A percentile compares a stretch with the other conserved stretches of the same genome.
These are phyloP conservation scores for Xanthoconium purpureum DNA, from an alignment of 768 basidiomycete species.

Conservation along the genomic window DNA sequence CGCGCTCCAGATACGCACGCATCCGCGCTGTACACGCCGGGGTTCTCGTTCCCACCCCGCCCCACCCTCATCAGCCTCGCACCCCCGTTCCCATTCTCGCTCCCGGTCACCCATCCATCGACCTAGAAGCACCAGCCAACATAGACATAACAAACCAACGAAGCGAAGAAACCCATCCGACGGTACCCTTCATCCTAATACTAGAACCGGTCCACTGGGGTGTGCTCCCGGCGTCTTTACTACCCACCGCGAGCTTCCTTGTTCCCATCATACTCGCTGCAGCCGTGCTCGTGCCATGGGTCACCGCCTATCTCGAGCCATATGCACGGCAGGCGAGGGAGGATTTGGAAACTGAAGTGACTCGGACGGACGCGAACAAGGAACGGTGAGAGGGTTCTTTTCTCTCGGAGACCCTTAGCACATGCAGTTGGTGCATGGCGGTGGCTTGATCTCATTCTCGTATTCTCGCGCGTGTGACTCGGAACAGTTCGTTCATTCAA, in stretches of 20 bases:
- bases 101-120: no score
- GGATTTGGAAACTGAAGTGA: conserved; percentile 13
- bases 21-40: conserved; percentile 54
- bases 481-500: no score
- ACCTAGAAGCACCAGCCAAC: no score
- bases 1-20: conserved; percentile 53
- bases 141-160: no score
- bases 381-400: conserved; percentile 14
- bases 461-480: neutral
- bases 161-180: no score
- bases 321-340: conserved; percentile 23
- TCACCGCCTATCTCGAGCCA: conserved; percentile 21
- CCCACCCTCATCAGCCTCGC: neutral
- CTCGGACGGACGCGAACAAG: conserved; percentile 6
- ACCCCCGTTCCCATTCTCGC: neutral
- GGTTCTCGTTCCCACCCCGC: conserved; percentile 40
- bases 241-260: conserved; percentile 33
- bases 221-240: conserved; percentile 53
- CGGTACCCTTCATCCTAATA: conserved; percentile 49
- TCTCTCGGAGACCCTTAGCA: conserved; percentile 2
- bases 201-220: conserved; percentile 63
- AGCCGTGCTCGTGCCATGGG: conserved; percentile 12
- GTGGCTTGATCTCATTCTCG: conserved; percentile 4
- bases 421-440: conserved; percentile 29
- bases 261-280: conserved; percentile 29